Conservation (phyloP, 441 rosid genomes). For the Capsella rubella region DNA sequence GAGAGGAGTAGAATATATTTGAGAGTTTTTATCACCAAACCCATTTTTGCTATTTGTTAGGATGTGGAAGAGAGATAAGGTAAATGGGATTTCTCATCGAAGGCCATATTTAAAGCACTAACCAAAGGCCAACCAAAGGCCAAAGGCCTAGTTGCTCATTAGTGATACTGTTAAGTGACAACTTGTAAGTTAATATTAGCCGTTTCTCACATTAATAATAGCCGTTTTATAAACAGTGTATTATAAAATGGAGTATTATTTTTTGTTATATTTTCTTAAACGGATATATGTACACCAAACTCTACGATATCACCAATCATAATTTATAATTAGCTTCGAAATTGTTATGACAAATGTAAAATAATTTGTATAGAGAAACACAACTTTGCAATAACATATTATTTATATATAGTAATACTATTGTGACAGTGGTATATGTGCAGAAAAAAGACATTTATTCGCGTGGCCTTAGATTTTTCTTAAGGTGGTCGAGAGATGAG, state of each 20-base stretch:
- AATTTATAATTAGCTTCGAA: neutral
- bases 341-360: neutral
- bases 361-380: neutral
- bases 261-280: neutral
- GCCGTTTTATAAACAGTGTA: neutral
- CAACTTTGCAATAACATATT: neutral
- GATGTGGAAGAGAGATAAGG: neutral
- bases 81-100: neutral
- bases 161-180: neutral
- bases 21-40: slow-evolving; percentile 31
- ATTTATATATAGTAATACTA: neutral
- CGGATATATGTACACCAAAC: neutral
- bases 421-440: neutral
- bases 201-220: neutral
- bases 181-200: neutral
- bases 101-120: slow-evolving; percentile 29
- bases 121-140: neutral
- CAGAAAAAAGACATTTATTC: neutral
- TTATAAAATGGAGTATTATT: neutral
- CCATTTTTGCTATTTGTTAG: slow-evolving; percentile 30
- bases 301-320: neutral
- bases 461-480: neutral
- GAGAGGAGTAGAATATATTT: slow-evolving; percentile 23
- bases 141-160: slow-evolving; percentile 5
- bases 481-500: neutral